Conservation (phyloP, 441 rosid genomes). For the Euphorbia celastroides region DNA sequence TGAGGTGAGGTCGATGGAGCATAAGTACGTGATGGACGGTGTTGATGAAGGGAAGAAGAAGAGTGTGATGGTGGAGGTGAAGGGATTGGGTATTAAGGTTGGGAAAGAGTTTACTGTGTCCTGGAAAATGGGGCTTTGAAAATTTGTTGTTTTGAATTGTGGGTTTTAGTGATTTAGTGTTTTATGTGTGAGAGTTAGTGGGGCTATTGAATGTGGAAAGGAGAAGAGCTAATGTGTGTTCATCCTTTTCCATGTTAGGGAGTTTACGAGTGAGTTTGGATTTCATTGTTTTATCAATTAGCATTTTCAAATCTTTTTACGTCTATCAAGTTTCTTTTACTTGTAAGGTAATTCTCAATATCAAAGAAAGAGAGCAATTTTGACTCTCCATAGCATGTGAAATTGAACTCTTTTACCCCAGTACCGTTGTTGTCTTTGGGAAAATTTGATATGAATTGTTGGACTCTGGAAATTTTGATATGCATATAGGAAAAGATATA, state of each 20-base stretch:
- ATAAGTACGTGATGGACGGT: conserved; percentile 32
- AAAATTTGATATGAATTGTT: too few species aligned
- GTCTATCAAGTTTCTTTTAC: neutral
- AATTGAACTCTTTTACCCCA: too few species aligned
- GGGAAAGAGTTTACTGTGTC: conserved; percentile 69
- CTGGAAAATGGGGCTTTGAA: conserved; percentile 54
- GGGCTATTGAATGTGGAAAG: conserved; percentile 23
- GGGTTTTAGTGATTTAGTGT: neutral
- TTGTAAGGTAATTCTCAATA: neutral
- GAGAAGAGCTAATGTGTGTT: conserved; percentile 37
- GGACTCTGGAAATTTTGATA: too few species aligned
- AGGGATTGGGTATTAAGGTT: conserved; percentile 52
- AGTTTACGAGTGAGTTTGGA: neutral
- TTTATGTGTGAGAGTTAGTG: neutral
- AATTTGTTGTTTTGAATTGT: neutral
- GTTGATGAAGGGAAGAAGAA: conserved; percentile 34
- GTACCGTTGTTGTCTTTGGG: too few species aligned
- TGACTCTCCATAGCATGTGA: too few species aligned
- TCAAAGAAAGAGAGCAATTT: too few species aligned
- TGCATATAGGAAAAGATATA: too few species aligned
- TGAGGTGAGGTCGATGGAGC: conserved; percentile 39
- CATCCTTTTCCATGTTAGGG: conserved; percentile 36
- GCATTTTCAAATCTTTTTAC: conserved; percentile 3
- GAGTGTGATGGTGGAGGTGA: conserved; percentile 54
- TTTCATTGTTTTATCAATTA: neutral